phyloP scores from a whole-genome alignment of 768 basidiomycete species.

The Suillus subluteus region DNA sequence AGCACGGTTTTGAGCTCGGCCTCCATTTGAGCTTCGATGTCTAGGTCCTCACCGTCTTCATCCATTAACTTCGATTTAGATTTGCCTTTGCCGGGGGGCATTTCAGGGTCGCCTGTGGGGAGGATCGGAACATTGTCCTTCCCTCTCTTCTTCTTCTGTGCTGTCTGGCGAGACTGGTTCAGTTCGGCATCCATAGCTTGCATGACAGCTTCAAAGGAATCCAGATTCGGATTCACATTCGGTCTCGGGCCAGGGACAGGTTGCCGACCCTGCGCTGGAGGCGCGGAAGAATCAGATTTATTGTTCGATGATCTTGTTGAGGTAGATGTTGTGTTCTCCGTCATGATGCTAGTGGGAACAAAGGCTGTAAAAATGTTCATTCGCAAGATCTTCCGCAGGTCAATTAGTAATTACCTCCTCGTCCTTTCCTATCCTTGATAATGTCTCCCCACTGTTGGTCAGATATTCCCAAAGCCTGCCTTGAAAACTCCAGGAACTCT shows the following conservation, averaged over 20 bases:
- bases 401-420: slow-evolving; percentile 70
- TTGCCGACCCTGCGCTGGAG: slow-evolving; percentile 14
- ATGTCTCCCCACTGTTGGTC: slow-evolving; percentile 93
- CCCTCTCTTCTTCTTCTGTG: slow-evolving; percentile 12
- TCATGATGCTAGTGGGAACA: slow-evolving; percentile 44
- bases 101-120: slow-evolving; percentile 21
- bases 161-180: slow-evolving; percentile 43
- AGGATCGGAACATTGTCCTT: slow-evolving; percentile 21
- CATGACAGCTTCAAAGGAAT: slow-evolving; percentile 97
- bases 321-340: slow-evolving; percentile 14
- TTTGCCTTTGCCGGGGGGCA: slow-evolving; percentile 54
- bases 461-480: slow-evolving; percentile 86
- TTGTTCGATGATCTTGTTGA: neutral
- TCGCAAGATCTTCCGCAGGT: neutral
- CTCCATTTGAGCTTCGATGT: slow-evolving; percentile 89
- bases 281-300: neutral
- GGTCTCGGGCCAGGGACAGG: slow-evolving; percentile 42
- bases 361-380: slow-evolving; percentile 48
- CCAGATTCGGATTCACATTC: slow-evolving; percentile 67
- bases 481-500: slow-evolving; percentile 94
- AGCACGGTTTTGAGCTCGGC: slow-evolving; percentile 75
- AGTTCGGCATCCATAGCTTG: slow-evolving; percentile 91
- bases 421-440: slow-evolving; percentile 68
- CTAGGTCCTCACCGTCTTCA: slow-evolving; percentile 51
- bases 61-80: slow-evolving; percentile 36